Percentiles rank a stretch among this genome's conserved stretches.
phyloP scores from a whole-genome alignment of 352 stramenopile species.

The Phytophthora idaei region DNA sequence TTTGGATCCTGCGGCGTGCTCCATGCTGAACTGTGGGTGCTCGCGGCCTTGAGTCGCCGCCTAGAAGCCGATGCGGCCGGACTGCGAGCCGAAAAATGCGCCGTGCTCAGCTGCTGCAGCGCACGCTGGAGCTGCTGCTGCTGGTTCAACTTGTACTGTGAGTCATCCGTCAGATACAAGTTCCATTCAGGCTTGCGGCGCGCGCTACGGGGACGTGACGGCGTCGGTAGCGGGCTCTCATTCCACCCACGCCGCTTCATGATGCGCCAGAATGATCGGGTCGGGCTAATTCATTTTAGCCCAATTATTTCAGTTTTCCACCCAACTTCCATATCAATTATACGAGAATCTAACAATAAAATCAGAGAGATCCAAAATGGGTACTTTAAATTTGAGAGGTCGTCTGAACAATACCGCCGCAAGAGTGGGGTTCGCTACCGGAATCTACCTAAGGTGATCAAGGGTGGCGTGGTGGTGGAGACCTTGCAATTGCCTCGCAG shows the following conservation, averaged over 20 bases:
- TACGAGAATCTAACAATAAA: too few species aligned
- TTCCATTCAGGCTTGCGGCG: slow-evolving; percentile 53
- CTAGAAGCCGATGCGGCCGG: slow-evolving; percentile 18
- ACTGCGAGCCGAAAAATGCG: slow-evolving; percentile 44
- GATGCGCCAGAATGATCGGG: neutral
- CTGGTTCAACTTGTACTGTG: slow-evolving; percentile 54
- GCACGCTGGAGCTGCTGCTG: slow-evolving; percentile 48
- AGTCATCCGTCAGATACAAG: slow-evolving; percentile 53
- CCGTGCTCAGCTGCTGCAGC: slow-evolving; percentile 47
- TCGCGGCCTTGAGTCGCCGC: slow-evolving; percentile 5
- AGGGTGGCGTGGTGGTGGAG: slow-evolving; percentile 61
- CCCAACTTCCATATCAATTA: too few species aligned
- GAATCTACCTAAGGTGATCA: slow-evolving; percentile 71
- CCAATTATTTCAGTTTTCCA: too few species aligned
- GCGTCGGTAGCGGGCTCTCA: slow-evolving; percentile 12
- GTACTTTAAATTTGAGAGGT: too few species aligned
- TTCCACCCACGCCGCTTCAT: slow-evolving; percentile 27
- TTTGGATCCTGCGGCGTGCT: slow-evolving; percentile 14
- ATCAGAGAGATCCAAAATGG: too few species aligned
- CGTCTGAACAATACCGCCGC: slow-evolving; percentile 42
- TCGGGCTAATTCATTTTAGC: neutral
- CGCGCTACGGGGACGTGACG: slow-evolving; percentile 1
- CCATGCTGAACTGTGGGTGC: slow-evolving; percentile 16
- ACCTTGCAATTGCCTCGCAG: slow-evolving; percentile 42
- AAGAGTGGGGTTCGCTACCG: slow-evolving; percentile 58